Percentiles rank a stretch among this genome's conserved stretches.
Evolutionary conservation across 768 basidiomycete genomes (phyloP).

Genomic region (Boletellus emodensis): DNA sequence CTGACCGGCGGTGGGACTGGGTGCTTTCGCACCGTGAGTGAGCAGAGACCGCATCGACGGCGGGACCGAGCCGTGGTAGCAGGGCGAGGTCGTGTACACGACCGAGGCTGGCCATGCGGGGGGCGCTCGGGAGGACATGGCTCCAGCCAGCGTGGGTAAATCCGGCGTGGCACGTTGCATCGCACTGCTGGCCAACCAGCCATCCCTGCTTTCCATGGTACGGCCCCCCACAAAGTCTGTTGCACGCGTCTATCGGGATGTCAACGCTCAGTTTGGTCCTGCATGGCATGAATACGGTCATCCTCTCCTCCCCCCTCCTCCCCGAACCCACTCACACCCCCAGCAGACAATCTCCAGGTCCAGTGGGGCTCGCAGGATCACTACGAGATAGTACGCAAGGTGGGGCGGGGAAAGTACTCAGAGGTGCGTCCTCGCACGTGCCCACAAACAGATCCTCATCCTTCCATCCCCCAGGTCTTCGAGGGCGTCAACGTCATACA

Average conservation of each 20-base stretch:
- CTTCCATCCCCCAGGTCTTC: conserved; percentile 57
- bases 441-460: conserved; percentile 14
- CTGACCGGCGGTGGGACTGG: conserved; percentile 17
- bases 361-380: conserved; percentile 97
- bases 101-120: conserved; percentile 52
- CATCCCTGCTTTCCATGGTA: conserved; percentile 48
- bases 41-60: conserved; percentile 39
- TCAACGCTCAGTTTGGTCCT: conserved; percentile 81
- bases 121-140: conserved; percentile 27
- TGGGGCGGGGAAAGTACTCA: conserved; percentile 92
- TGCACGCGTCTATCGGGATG: conserved; percentile 83
- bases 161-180: conserved; percentile 14
- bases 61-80: conserved; percentile 59
- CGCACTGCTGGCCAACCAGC: conserved; percentile 1
- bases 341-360: conserved; percentile 88
- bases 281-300: conserved; percentile 96
- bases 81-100: conserved; percentile 48
- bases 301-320: conserved; percentile 15
- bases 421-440: conserved; percentile 51
- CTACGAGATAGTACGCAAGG: conserved; percentile 96
- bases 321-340: conserved; percentile 12
- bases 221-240: conserved; percentile 73
- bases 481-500: conserved; percentile 90
- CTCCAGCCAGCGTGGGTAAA: conserved; percentile 23
- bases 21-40: conserved; percentile 14